Percentiles rank a stretch among this genome's conserved stretches.
phyloP scores from a whole-genome alignment of 164 flowering plant species.

The Chloranthus sessilifolius region DNA sequence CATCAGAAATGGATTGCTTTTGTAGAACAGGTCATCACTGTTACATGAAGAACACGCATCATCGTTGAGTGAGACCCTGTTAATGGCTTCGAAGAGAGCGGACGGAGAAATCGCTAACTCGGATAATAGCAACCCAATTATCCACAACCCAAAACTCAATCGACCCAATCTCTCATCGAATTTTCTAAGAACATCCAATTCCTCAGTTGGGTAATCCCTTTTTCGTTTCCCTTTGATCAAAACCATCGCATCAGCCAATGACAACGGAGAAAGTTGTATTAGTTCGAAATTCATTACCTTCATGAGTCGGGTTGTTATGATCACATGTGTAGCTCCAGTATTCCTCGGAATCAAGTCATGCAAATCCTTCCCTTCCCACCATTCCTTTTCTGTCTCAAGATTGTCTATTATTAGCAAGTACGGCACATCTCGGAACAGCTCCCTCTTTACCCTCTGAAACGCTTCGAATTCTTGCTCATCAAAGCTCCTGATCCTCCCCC shows the following conservation, averaged over 20 bases:
- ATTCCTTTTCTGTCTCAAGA: slow-evolving; percentile 77
- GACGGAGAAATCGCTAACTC: slow-evolving; percentile 70
- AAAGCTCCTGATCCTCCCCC: slow-evolving; percentile 76
- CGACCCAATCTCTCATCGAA: slow-evolving; percentile 63
- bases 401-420: slow-evolving; percentile 77
- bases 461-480: slow-evolving; percentile 91
- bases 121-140: slow-evolving; percentile 62
- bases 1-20: slow-evolving; percentile 58
- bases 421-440: slow-evolving; percentile 78
- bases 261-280: slow-evolving; percentile 50
- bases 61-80: slow-evolving; percentile 36
- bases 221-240: slow-evolving; percentile 55
- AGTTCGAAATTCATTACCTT: slow-evolving; percentile 66
- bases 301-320: slow-evolving; percentile 64
- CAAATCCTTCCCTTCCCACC: slow-evolving; percentile 89
- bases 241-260: slow-evolving; percentile 54
- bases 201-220: slow-evolving; percentile 55
- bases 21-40: slow-evolving; percentile 52
- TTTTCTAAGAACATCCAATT: slow-evolving; percentile 46
- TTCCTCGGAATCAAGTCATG: slow-evolving; percentile 74
- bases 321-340: slow-evolving; percentile 81
- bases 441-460: slow-evolving; percentile 79
- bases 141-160: slow-evolving; percentile 61
- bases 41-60: slow-evolving; percentile 21
- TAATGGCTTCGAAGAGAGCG: slow-evolving; percentile 60